Evolutionary conservation across 1,284 basidiomycete genomes (phyloP), one percentile per base, ranked within the genome.

Genomic region (Cutaneotrichosporon curvatum): DNA sequence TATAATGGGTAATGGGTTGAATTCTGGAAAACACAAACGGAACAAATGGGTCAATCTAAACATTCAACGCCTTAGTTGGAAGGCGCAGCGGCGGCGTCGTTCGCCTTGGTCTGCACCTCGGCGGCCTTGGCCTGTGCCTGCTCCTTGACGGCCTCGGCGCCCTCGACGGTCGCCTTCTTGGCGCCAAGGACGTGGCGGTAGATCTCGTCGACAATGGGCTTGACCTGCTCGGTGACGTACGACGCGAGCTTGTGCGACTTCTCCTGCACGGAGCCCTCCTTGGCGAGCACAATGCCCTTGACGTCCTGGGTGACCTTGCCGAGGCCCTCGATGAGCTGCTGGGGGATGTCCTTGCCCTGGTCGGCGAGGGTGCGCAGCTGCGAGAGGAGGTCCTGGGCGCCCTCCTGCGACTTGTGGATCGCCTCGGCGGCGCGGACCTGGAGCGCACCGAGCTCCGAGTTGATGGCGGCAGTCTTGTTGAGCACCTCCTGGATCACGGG

Each of bases 151-250:
- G 20, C 20, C 16, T 54, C 59, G 39, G 50, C 50, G 35, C 51
- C 58, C 43, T 57, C 47, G 41, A 62, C 57, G 40, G 47, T 49
- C 18, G 59, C 55, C 53, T 62, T 61, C 43, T 58, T 67, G 51
- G 67, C 62, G 34, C 65, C 60, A 33, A 67, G 45, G 40, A 71
- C 58, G 51, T 65, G 63, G 47, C 61, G 58, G 61, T 69, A 67
- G 44, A 68, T 63, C 52, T 71, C 62, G 56, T 71, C 68, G 32
- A 71, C 61, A 45, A 69, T 54, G n/a, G 68, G 68, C 55, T 69
- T 68, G 56, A 67, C 65, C 44, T 69, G 61, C 51, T 68, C 68
- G 37, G 67, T 46, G 44, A 71, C 64, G 54, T 72, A 72, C 33
- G 63, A 58, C 7, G 56, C 59, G 43, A 72, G 60, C 60, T 70